Base-by-base conservation (phyloP, 192 early-diverging fungal species). In the Polychytrium aggregatum region DNA sequence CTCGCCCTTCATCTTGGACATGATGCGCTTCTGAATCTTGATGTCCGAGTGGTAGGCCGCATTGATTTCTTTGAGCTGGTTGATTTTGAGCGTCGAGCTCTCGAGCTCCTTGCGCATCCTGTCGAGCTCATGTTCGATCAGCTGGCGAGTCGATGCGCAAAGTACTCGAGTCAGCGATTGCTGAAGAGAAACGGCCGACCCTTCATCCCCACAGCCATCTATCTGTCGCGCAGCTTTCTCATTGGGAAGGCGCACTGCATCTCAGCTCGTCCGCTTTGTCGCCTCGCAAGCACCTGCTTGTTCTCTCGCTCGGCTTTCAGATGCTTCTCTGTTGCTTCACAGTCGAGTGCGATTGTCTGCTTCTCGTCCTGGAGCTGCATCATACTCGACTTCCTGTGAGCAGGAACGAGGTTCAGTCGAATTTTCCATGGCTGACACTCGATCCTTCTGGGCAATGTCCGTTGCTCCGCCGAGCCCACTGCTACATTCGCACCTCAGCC, bases 21-120 rank as follows among this genome's bases (percentile, higher is more conserved):
- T 50, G 13, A 75, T 63, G n/a, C 67, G 54, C 24, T 54, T 44
- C 22, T 75, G 69, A 20, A 75, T 67, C 46, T 75, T 75, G 38
- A 75, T 40, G 28, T 63, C 69, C 4, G 63, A 59, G 28, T 40
- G 64, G 41, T 69, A 75, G 18, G 60, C 63, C 0, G 56, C 46
- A 33, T 72, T 75, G 41, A 75, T 65, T 21, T 68, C 60, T 1
- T 48, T 38, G 43, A 75, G 42, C 39, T 69, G 66, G 2, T 22
- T 35, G 13, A 64, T 20, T 22, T 67, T 67, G 3, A 48, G 28
- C 9, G 47, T 41, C 14, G 62, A 44, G 2, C 62, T 65, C 27
- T 73, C 64, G 6, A 71, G 51, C 29, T 51, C 41, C 13, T 26
- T 36, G 20, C 56, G 56, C 0, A 39, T 54, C 4, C 24, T 37